phyloP scores from a whole-genome alignment of 78 protist species.

The Dictyostelium firmibasis region DNA sequence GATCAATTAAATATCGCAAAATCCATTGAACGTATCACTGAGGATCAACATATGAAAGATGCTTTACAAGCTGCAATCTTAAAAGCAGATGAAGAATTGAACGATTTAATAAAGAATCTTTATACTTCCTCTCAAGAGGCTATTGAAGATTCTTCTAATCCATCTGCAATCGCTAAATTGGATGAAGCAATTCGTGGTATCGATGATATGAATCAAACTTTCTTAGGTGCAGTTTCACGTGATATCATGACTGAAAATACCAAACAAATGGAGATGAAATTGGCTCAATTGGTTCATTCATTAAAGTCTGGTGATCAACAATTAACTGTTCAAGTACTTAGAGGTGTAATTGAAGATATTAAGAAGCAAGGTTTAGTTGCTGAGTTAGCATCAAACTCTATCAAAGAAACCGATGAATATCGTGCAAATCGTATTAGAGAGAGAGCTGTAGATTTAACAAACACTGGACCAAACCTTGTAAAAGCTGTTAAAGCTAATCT shows the following conservation, averaged over 20 bases:
- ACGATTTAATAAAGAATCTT: slow-evolving; percentile 19
- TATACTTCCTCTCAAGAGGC: neutral
- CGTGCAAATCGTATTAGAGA: slow-evolving; percentile 41
- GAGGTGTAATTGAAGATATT: slow-evolving; percentile 39
- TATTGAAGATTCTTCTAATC: slow-evolving; percentile 28
- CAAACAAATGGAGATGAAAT: slow-evolving; percentile 30
- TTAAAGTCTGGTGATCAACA: slow-evolving; percentile 36
- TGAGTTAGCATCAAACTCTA: neutral
- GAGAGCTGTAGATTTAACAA: slow-evolving; percentile 28
- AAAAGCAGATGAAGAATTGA: slow-evolving; percentile 29
- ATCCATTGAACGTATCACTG: slow-evolving; percentile 24
- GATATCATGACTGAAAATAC: slow-evolving; percentile 41
- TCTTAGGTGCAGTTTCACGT: slow-evolving; percentile 42
- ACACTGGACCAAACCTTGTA: slow-evolving; percentile 42
- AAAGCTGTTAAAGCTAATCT: slow-evolving; percentile 47
- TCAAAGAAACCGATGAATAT: neutral
- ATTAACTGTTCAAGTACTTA: slow-evolving; percentile 6
- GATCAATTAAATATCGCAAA: slow-evolving; percentile 49
- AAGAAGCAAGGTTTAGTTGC: slow-evolving; percentile 57
- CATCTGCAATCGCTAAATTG: neutral
- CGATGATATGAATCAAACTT: slow-evolving; percentile 13
- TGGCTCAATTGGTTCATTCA: slow-evolving; percentile 33
- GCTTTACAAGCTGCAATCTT: slow-evolving; percentile 60
- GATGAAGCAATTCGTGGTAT: slow-evolving; percentile 35
- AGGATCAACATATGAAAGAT: slow-evolving; percentile 25